A percentile compares a stretch with the other conserved stretches of the same genome.
These are phyloP conservation scores for Fomitopsis betulina DNA, from an alignment of 1,284 basidiomycete species.

Conservation along the genomic window DNA sequence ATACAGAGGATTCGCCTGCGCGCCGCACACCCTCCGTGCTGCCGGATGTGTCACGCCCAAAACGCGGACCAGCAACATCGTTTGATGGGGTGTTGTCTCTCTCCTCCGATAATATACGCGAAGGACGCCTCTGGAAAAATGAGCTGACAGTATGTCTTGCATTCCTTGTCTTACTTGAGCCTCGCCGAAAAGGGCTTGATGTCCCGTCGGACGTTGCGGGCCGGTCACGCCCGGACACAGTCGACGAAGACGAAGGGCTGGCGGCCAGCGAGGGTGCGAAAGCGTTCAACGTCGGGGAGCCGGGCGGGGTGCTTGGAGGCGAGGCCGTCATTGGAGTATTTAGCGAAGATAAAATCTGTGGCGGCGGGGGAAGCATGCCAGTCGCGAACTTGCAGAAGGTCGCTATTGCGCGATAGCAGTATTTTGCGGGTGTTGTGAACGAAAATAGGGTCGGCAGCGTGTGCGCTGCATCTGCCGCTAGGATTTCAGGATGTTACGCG, in stretches of 20 bases:
- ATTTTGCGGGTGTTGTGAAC: constrained; percentile 80
- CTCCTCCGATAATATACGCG: neutral
- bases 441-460: constrained; percentile 77
- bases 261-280: neutral
- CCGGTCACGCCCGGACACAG: neutral
- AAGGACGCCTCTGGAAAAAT: constrained; percentile 10
- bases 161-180: constrained; percentile 15
- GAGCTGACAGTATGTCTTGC: constrained; percentile 7
- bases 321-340: neutral
- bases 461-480: constrained; percentile 59
- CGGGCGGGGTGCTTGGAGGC: neutral
- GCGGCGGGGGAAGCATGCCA: constrained; percentile 31
- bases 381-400: constrained; percentile 63
- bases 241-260: constrained; percentile 1
- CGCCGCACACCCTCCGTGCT: constrained; percentile 29
- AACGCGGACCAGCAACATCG: constrained; percentile 47
- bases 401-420: constrained; percentile 70
- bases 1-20: constrained; percentile 67
- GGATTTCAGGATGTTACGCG: neutral
- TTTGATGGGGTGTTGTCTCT: constrained; percentile 18
- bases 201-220: constrained; percentile 1
- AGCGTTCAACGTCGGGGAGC: neutral
- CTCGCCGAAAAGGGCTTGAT: neutral
- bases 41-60: constrained; percentile 26
- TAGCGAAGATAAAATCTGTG: neutral